phyloP scores from a whole-genome alignment of 495 filamentous ascomycete species.

The Penicillium canariense region DNA sequence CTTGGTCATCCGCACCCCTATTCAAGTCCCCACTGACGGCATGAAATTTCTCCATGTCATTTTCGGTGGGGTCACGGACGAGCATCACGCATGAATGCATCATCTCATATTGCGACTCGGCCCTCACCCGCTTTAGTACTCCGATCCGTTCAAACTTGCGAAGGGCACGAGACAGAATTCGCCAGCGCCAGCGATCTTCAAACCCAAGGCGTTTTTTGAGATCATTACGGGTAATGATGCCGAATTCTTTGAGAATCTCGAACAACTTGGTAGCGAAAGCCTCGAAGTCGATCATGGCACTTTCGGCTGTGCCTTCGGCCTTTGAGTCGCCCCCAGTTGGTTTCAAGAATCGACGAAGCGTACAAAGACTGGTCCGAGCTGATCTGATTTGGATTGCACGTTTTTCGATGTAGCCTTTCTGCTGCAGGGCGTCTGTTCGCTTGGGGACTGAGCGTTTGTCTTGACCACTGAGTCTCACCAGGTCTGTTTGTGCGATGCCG shows the following conservation, averaged over 20 bases:
- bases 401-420: constrained; percentile 85
- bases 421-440: constrained; percentile 69
- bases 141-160: constrained; percentile 69
- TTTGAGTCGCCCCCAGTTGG: constrained; percentile 6
- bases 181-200: constrained; percentile 60
- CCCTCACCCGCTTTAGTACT: constrained; percentile 65
- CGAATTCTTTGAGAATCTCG: constrained; percentile 42
- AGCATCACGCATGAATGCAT: constrained; percentile 66
- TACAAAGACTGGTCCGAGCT: constrained; percentile 65
- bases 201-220: constrained; percentile 62
- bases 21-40: constrained; percentile 33
- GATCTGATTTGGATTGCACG: constrained; percentile 61
- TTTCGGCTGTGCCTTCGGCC: constrained; percentile 6
- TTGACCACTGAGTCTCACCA: constrained; percentile 74
- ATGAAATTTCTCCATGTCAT: constrained; percentile 60
- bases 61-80: constrained; percentile 64
- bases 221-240: constrained; percentile 55
- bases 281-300: constrained; percentile 41
- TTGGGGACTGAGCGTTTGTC: constrained; percentile 86
- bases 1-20: constrained; percentile 40
- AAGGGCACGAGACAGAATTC: constrained; percentile 63
- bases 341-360: constrained; percentile 58
- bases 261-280: constrained; percentile 46
- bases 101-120: constrained; percentile 47
- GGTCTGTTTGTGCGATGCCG: constrained; percentile 76